phyloP scores from a whole-genome alignment of 345 rosid genomes.

The Rhodamnia rubescens region DNA sequence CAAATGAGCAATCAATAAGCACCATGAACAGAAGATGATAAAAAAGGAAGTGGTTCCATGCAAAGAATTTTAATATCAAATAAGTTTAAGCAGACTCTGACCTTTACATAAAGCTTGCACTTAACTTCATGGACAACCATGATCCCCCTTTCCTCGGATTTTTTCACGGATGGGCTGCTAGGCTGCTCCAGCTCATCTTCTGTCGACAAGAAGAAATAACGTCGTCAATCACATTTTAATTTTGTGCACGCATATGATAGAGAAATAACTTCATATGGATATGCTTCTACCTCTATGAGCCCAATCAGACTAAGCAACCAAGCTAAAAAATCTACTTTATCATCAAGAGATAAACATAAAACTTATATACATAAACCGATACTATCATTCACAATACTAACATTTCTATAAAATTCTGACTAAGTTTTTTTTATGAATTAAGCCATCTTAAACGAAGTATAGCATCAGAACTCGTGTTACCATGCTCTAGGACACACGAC shows the following conservation, averaged over 20 bases:
- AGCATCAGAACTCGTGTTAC: not conserved
- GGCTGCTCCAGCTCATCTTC: constrained; percentile 72
- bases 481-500: not conserved
- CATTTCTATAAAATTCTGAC: not conserved
- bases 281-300: not conserved
- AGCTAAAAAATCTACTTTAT: not conserved
- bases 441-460: not conserved
- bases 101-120: constrained; percentile 96
- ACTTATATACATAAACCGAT: not conserved
- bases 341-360: not conserved
- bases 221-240: not conserved
- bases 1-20: not conserved
- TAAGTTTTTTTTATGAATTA: not conserved
- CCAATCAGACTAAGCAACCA: not conserved
- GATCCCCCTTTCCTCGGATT: constrained; percentile 77
- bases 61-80: not conserved
- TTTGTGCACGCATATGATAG: not conserved
- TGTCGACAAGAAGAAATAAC: constrained; percentile 14
- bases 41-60: not conserved
- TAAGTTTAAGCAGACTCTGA: constrained; percentile 7
- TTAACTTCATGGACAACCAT: constrained; percentile 85
- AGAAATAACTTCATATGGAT: not conserved
- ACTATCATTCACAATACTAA: not conserved
- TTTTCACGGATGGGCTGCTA: constrained; percentile 88
- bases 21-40: not conserved